phyloP scores from a whole-genome alignment of 176 grass and related monocot genomes.

The Rhipidocladum racemiflorum region DNA sequence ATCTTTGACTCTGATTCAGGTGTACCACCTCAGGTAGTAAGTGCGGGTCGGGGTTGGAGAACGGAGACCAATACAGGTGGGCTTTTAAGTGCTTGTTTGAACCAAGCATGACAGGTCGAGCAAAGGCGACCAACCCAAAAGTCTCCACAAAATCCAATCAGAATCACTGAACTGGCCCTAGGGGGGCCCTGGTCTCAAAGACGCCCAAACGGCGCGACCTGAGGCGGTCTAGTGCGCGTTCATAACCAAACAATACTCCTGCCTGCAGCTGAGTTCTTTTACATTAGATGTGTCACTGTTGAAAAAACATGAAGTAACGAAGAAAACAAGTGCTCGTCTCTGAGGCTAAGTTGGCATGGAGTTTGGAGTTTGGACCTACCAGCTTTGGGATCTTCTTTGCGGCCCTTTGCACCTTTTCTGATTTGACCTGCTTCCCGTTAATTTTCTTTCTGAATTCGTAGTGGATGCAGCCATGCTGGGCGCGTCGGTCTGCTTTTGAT shows the following conservation, averaged over 20 bases:
- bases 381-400: background rate
- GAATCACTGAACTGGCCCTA: background rate
- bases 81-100: background rate
- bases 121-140: background rate
- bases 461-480: background rate
- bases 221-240: background rate
- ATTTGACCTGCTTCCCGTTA: background rate
- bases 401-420: background rate
- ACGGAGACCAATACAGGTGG: background rate
- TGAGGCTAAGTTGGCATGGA: background rate
- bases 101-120: background rate
- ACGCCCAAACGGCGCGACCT: background rate
- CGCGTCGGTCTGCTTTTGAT: background rate
- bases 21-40: background rate
- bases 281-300: background rate
- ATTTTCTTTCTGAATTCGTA: background rate
- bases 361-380: background rate
- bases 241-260: background rate
- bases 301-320: background rate
- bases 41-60: background rate
- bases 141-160: background rate
- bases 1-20: background rate
- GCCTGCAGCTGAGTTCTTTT: background rate
- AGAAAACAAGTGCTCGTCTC: background rate
- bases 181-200: background rate